Evolutionary conservation across 495 filamentous ascomycete genomes (phyloP), one percentile per base, ranked within the genome.

Genomic region (Cenococcum geophilum): DNA sequence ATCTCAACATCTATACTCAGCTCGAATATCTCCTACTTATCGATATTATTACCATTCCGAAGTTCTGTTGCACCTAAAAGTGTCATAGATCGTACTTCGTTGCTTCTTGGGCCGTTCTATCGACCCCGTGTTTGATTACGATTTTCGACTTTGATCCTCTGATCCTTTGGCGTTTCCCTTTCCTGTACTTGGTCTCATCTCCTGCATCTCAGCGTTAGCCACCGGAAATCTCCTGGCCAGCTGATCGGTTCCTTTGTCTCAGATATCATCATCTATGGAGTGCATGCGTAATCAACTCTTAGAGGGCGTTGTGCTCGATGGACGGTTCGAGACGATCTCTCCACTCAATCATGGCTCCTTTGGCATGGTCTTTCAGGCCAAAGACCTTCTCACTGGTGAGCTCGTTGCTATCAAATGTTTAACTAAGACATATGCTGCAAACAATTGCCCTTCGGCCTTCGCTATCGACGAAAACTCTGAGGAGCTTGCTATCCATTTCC

Each of bases 291-390:
- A 74, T 64, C 62, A 70, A 50, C 73, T 76, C 49, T 52, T 63
- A 34, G 63, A 71, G 59, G 74, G 74, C 61, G 73, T 69, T 59
- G 57, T 76, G 48, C 71, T 76, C 40, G 71, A 71, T 61, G 72
- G 67, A 65, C 91, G 95, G 59, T 98, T 93, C 74, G 82, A 87
- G 74, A 92, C 90, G 43, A 78, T 96, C 70, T 88, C 91, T 68
- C 91, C 92, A 42, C 89, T 98, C 77, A 97, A 98, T 71, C 89
- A 97, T 81, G 93, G 93, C 68, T 98, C 93, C 23, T 98, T 97
- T 71, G 93, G 93, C 64, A 91, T 95, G 88, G 93, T 98, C 65
- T 96, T 95, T 75, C 83, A 91, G 74, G 95, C 93, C 56, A 87
- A 78, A 68, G 92, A 98, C 75, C 79, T 78, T 59, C 66, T 76